Percentiles rank a stretch among this genome's conserved stretches.
Evolutionary conservation across 805 yeast genomes (phyloP).

Genomic region (Yarrowia divulgata): DNA sequence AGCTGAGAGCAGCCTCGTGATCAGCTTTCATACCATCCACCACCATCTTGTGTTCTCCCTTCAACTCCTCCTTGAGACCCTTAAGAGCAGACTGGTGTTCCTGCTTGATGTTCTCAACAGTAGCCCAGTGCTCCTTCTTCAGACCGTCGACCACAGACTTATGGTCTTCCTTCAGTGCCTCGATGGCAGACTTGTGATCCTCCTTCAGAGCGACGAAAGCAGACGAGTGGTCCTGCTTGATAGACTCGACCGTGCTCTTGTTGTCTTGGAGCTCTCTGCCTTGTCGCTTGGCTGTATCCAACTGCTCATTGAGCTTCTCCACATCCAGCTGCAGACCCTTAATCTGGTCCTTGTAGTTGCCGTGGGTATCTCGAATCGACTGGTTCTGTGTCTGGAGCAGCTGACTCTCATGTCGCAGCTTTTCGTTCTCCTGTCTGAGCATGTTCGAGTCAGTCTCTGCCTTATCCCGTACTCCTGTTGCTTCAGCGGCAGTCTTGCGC

Average conservation of each 20-base stretch:
- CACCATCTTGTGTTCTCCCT: not conserved
- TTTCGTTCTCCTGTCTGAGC: slow-evolving; percentile 19
- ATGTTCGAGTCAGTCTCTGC: slow-evolving; percentile 5
- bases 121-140: not conserved
- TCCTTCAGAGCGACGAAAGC: slow-evolving; percentile 1
- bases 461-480: slow-evolving; percentile 9
- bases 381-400: slow-evolving; percentile 33
- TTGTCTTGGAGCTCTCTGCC: not conserved
- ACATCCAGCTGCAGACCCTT: slow-evolving; percentile 9
- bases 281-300: slow-evolving; percentile 1
- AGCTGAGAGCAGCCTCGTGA: slow-evolving; percentile 1
- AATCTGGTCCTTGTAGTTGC: slow-evolving; percentile 36
- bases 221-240: slow-evolving; percentile 2
- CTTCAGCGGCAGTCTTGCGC: slow-evolving; percentile 11
- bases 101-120: not conserved
- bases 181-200: not conserved
- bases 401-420: slow-evolving; percentile 28
- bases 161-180: slow-evolving; percentile 6
- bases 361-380: slow-evolving; percentile 34
- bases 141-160: not conserved
- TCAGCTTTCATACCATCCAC: slow-evolving; percentile 1
- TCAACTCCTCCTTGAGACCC: slow-evolving; percentile 17
- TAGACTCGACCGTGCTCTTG: not conserved
- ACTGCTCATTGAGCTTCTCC: slow-evolving; percentile 9
- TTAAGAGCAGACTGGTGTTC: not conserved